Evolutionary conservation across 2,329 filamentous ascomycete species (phyloP), one percentile per base, ranked within the genome.

Genomic region (Helminthosporium solani): DNA sequence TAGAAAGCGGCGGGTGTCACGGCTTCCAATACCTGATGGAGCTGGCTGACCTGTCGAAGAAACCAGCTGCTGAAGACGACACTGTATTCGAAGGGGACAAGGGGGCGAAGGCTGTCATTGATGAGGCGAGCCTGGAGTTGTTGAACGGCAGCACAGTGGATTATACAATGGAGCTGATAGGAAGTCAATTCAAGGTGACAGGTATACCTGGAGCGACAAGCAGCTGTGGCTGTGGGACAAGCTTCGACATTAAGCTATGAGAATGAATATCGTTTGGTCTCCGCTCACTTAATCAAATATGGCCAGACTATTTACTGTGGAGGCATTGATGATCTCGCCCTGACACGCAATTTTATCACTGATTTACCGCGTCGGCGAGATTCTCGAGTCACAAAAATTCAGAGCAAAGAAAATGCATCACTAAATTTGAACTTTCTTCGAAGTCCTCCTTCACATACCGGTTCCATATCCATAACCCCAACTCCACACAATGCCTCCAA

Each of bases 21-120:
- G 94, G 94, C 40, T 99, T 99, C 70, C 94, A 99, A 69, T 99
- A 99, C 67, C 75, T 95, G 37, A 96, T 99, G 88, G 88, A 85
- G 14, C 79, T 97, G 3, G 86, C 89, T 2, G 78, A 82, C 42
- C 72, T 86, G 14, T 77, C 81, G 40, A 66, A 80, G 20, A 50
- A 56, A 16, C 60, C 68, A 8, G 52, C 61, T 3, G 52, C 58
- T 1, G 85, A 90, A 49, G 94, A 97, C 60, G 94, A 99, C 66
- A 94, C 87, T 0, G 78, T 97, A 19, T 96, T 97, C 60, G 83
- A 88, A 53, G 88, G 85, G 38, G 74, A 84, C 12, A 65, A 70
- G 25, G 67, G 67, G 14, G 80, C 94, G n/a, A 94, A 89, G 70
- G 83, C 99, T 8, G 86, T 97, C 18, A 83, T 99, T 64, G 94